Evolutionary conservation across 805 yeast genomes (phyloP).

Genomic region (Ogataea ramenticola): DNA sequence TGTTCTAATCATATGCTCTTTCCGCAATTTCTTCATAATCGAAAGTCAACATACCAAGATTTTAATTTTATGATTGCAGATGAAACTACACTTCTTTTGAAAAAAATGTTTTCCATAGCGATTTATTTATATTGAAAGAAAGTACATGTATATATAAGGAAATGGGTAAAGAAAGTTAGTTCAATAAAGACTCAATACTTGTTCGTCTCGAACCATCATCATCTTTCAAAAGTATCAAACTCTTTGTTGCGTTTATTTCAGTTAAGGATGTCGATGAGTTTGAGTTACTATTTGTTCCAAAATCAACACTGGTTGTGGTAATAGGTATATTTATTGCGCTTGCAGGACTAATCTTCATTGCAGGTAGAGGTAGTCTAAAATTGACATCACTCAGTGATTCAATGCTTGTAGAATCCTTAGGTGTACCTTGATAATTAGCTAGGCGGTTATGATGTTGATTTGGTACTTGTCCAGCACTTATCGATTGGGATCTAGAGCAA

Average conservation of each 20-base stretch:
- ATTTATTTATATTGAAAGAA: too few species aligned
- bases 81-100: too few species aligned
- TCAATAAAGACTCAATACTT: slow-evolving; percentile 13
- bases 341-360: neutral
- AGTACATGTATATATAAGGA: too few species aligned
- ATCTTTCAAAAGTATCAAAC: slow-evolving; percentile 12
- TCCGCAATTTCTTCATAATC: too few species aligned
- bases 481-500: too few species aligned
- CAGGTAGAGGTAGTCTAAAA: neutral
- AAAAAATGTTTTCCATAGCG: too few species aligned
- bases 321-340: neutral
- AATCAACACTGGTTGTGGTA: neutral
- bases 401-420: neutral
- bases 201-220: slow-evolving; percentile 3
- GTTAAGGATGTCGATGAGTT: slow-evolving; percentile 1
- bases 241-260: slow-evolving; percentile 10
- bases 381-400: neutral
- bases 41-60: too few species aligned
- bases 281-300: neutral
- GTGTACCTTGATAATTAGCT: too few species aligned
- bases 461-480: neutral
- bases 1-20: too few species aligned
- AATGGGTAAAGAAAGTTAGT: slow-evolving; percentile 1
- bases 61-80: too few species aligned
- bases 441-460: neutral